A percentile compares a stretch with the other conserved stretches of the same genome.
Conservation (phyloP, 192 early-diverging fungal genomes). For the Backusella luteola region DNA sequence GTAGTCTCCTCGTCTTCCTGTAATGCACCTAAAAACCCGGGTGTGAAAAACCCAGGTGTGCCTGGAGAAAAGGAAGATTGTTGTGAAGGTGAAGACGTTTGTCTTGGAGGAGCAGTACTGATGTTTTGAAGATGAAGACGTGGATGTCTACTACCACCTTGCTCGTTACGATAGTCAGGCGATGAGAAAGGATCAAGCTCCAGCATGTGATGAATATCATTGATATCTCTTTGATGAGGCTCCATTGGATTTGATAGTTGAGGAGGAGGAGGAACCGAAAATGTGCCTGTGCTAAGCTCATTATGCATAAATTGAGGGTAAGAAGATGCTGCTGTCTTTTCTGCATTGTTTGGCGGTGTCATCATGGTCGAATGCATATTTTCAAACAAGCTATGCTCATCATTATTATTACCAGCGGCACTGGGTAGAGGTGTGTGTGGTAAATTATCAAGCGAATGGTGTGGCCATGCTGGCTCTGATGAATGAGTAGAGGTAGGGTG, state of each 20-base stretch:
- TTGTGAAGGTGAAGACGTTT: constrained; percentile 8
- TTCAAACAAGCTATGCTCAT: neutral
- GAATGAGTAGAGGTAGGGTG: neutral
- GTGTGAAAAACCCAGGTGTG: constrained; percentile 70
- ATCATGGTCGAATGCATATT: constrained; percentile 5
- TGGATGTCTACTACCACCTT: neutral
- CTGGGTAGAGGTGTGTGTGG: neutral
- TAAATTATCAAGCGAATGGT: constrained; percentile 1
- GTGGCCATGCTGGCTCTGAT: neutral
- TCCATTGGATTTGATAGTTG: constrained; percentile 3
- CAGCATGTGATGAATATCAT: neutral
- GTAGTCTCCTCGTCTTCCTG: constrained; percentile 34
- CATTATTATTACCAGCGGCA: neutral
- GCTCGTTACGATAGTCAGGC: neutral
- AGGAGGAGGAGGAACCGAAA: neutral
- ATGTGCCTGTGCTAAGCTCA: neutral
- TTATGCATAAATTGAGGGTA: neutral
- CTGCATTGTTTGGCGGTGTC: neutral
- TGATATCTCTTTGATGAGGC: constrained; percentile 8
- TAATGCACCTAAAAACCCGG: constrained; percentile 66
- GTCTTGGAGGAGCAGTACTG: neutral
- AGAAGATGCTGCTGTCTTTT: neutral
- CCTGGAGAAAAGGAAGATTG: constrained; percentile 37
- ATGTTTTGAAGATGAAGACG: neutral
- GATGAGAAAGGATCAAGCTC: constrained; percentile 5